Conservation (phyloP, 805 yeast genomes). For the Starmerella vaccinii region DNA sequence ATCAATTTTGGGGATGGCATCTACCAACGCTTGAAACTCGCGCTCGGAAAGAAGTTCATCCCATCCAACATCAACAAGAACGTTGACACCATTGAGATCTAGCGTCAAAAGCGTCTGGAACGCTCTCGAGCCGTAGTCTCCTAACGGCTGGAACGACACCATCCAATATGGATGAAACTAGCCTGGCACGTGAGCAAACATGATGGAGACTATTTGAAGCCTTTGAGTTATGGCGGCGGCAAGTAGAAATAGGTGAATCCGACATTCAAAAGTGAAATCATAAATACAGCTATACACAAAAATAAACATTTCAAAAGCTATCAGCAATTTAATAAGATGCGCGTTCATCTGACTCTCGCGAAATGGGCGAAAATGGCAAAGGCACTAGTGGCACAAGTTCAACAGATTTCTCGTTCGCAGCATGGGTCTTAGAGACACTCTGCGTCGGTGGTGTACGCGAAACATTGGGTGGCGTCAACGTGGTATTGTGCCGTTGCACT, state of each 20-base stretch:
- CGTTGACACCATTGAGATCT: conserved; percentile 26
- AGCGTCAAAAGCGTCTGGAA: conserved; percentile 31
- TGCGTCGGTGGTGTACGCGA: neutral
- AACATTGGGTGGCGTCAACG: neutral
- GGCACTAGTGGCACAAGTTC: neutral
- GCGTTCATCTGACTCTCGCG: neutral
- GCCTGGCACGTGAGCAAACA: neutral
- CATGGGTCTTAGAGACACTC: neutral
- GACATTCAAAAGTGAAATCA: no score
- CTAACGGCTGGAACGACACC: conserved; percentile 31
- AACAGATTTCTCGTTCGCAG: neutral
- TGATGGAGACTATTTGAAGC: neutral
- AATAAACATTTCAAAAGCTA: neutral
- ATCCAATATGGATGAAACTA: conserved; percentile 17
- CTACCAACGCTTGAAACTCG: conserved; percentile 29
- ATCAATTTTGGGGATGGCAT: conserved; percentile 43
- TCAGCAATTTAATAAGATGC: neutral
- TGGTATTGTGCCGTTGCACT: neutral
- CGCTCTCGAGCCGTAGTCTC: conserved; percentile 12
- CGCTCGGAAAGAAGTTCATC: conserved; percentile 23
- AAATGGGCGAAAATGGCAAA: neutral
- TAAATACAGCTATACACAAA: neutral
- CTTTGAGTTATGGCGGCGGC: no score
- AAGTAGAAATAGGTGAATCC: no score
- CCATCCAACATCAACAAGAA: conserved; percentile 37